Conservation (phyloP, 106 monocot species). For the Chionographis japonica region DNA sequence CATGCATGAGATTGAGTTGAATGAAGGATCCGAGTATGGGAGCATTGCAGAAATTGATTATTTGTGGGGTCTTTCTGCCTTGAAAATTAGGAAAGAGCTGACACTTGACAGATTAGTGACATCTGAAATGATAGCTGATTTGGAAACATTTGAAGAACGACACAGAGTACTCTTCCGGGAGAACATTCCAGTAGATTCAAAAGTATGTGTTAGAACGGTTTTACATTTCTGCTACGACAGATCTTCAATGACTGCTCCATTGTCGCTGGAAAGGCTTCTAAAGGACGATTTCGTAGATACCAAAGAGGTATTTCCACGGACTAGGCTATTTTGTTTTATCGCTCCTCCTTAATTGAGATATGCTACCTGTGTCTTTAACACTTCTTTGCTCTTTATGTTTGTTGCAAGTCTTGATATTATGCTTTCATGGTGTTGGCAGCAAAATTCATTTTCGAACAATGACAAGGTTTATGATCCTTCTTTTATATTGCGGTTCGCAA, state of each 20-base stretch:
- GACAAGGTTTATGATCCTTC: conserved; percentile 60
- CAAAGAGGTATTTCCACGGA: conserved; percentile 19
- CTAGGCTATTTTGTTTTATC: too few relatives aligned
- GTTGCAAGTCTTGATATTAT: conserved; percentile 4
- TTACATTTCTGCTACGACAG: conserved; percentile 57
- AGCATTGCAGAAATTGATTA: conserved; percentile 65
- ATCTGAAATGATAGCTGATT: conserved; percentile 9
- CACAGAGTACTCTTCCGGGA: conserved; percentile 70
- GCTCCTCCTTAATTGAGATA: too few relatives aligned
- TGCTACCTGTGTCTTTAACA: too few relatives aligned
- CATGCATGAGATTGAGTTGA: conserved; percentile 63
- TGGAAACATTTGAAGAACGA: conserved; percentile 36
- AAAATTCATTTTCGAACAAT: conserved; percentile 15
- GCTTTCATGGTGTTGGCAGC: conserved; percentile 18
- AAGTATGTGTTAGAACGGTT: conserved; percentile 49
- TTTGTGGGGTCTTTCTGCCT: conserved; percentile 67
- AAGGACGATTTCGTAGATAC: conserved; percentile 29
- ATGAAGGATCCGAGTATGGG: conserved; percentile 32
- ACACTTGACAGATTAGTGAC: conserved; percentile 16
- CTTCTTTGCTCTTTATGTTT: background rate
- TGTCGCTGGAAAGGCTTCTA: conserved; percentile 47
- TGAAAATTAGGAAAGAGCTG: conserved; percentile 58
- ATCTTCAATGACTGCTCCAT: conserved; percentile 16
- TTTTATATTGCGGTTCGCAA: conserved; percentile 75
- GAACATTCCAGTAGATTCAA: conserved; percentile 71